phyloP scores from a whole-genome alignment of 305 asterid species.

The Salvia sclarea region DNA sequence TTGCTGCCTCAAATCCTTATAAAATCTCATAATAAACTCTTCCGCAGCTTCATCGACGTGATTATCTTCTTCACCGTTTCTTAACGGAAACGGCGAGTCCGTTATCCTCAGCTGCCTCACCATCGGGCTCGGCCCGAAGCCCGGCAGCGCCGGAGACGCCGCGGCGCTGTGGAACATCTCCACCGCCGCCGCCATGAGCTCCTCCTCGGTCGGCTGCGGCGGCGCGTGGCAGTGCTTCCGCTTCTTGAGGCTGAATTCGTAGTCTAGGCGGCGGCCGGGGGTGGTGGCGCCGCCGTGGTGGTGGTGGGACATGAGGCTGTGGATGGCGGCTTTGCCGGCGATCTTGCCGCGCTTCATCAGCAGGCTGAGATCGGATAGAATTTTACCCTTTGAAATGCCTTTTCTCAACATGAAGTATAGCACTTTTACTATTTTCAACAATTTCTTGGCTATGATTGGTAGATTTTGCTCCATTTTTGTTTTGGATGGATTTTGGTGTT shows the following conservation, averaged over 20 bases:
- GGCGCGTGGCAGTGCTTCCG: conserved; percentile 30
- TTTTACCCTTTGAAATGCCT: conserved; percentile 51
- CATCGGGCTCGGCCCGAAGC: conserved; percentile 66
- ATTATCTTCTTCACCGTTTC: conserved; percentile 39
- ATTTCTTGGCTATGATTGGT: conserved; percentile 44
- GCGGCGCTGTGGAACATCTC: conserved; percentile 44
- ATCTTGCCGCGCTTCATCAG: conserved; percentile 55
- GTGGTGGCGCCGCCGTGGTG: conserved; percentile 24
- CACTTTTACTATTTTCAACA: conserved; percentile 41
- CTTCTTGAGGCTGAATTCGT: conserved; percentile 54
- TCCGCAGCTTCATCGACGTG: conserved; percentile 68
- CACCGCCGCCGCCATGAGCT: conserved; percentile 30
- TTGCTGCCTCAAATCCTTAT: conserved; percentile 49
- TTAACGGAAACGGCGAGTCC: conserved; percentile 65
- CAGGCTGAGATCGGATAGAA: conserved; percentile 43
- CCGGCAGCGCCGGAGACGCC: conserved; percentile 66
- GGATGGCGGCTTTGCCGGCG: conserved; percentile 52
- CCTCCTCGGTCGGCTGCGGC: conserved; percentile 27
- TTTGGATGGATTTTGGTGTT: background rate
- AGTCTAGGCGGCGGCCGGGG: conserved; percentile 31
- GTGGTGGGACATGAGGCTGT: conserved; percentile 56
- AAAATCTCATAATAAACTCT: conserved; percentile 55
- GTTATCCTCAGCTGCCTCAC: conserved; percentile 69
- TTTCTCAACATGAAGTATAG: conserved; percentile 43
- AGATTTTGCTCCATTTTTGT: conserved; percentile 49